Conservation (phyloP, 164 flowering plant species). For the Aristolochia fimbriata region DNA sequence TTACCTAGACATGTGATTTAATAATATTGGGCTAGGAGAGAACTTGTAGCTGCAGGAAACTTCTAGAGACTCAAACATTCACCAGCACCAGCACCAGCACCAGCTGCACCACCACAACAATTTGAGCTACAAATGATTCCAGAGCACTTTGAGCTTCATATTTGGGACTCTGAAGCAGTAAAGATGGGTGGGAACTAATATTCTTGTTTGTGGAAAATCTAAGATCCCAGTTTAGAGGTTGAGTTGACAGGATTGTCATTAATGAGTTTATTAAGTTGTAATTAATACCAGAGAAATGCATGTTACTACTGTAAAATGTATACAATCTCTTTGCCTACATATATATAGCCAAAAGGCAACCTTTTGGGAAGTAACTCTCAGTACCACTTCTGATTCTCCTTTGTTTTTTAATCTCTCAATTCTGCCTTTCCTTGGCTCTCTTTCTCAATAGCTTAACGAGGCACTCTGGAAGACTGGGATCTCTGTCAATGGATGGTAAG, state of each 20-base stretch:
- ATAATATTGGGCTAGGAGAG: neutral
- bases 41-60: neutral
- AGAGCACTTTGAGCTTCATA: neutral
- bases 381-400: neutral
- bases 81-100: neutral
- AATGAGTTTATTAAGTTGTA: neutral
- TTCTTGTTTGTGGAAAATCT: neutral
- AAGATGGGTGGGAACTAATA: neutral
- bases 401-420: neutral
- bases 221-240: neutral
- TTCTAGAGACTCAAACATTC: neutral
- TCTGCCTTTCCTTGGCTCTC: neutral
- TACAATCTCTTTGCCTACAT: slow-evolving; percentile 1
- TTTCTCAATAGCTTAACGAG: neutral
- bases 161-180: neutral
- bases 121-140: neutral
- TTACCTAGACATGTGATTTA: neutral
- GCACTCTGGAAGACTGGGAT: neutral
- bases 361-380: neutral
- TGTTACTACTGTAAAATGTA: neutral
- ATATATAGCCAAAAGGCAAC: neutral
- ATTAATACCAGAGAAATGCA: neutral
- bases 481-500: slow-evolving; percentile 13
- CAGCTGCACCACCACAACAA: neutral
- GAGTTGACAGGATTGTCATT: neutral